Evolutionary conservation across 352 stramenopile species (phyloP).

Genomic region (Albugo candida): DNA sequence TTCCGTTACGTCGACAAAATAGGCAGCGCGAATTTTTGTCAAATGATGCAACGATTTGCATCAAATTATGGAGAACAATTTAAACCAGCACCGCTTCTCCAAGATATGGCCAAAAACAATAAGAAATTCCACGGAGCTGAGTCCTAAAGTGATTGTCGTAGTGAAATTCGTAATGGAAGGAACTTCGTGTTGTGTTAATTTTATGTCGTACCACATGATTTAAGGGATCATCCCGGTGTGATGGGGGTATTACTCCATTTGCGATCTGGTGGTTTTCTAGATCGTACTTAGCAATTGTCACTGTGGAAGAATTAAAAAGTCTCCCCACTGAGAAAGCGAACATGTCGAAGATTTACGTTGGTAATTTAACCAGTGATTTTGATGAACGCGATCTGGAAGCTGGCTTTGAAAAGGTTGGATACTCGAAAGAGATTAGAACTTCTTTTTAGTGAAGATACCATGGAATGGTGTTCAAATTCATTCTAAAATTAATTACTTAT

Average conservation of each 20-base stretch:
- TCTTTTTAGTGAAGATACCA: not conserved
- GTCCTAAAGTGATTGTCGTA: slow-evolving; percentile 11
- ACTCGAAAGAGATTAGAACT: not conserved
- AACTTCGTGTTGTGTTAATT: not conserved
- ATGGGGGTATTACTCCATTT: no score
- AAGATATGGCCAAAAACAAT: slow-evolving; percentile 92
- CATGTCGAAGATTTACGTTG: slow-evolving; percentile 32
- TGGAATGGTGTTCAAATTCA: not conserved
- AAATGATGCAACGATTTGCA: slow-evolving; percentile 91
- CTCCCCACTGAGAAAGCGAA: no score
- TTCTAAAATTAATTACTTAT: not conserved
- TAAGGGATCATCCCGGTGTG: no score
- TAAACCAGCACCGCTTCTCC: slow-evolving; percentile 85
- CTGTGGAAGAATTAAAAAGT: no score
- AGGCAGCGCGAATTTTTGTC: slow-evolving; percentile 85
- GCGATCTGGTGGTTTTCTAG: no score
- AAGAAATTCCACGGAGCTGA: slow-evolving; percentile 91
- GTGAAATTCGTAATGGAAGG: slow-evolving; percentile 1
- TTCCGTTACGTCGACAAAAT: slow-evolving; percentile 93
- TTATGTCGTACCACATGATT: no score
- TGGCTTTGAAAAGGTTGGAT: slow-evolving; percentile 22
- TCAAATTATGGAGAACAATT: slow-evolving; percentile 94
- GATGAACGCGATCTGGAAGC: slow-evolving; percentile 22
- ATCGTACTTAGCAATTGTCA: no score
- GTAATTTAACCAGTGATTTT: slow-evolving; percentile 35